Conservation (phyloP, 1,284 basidiomycete genomes). For the Boletus sp. region DNA sequence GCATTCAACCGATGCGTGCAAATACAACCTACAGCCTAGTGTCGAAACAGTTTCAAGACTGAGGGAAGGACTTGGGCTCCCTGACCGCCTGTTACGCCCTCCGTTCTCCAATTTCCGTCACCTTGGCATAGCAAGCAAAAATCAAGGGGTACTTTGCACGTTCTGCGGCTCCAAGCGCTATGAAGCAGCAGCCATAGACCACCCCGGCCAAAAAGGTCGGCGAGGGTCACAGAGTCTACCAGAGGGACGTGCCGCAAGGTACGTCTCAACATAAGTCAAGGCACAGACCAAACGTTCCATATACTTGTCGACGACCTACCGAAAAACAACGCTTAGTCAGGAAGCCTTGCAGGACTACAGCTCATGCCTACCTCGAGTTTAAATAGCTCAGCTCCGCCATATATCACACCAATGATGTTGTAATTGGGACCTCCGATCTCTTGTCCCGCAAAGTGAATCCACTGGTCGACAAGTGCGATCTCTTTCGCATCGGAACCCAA, state of each 20-base stretch:
- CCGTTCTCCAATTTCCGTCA: constrained; percentile 36
- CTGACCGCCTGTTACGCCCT: background rate
- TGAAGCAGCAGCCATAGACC: constrained; percentile 20
- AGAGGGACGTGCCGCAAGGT: constrained; percentile 46
- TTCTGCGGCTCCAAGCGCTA: constrained; percentile 35
- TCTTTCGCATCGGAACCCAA: constrained; percentile 30
- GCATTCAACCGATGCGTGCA: background rate
- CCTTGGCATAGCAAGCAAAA: constrained; percentile 45
- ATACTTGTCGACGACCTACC: constrained; percentile 1
- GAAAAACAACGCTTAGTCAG: background rate
- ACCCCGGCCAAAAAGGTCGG: constrained; percentile 48
- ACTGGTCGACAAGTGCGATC: constrained; percentile 47
- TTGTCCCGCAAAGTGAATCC: constrained; percentile 46
- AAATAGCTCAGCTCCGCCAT: background rate
- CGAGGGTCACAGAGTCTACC: constrained; percentile 53
- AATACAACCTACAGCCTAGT: background rate
- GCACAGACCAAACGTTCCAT: constrained; percentile 20
- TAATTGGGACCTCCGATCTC: constrained; percentile 30
- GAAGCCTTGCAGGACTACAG: no score
- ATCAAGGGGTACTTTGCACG: constrained; percentile 43
- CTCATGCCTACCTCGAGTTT: constrained; percentile 3
- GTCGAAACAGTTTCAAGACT: background rate
- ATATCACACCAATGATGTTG: background rate
- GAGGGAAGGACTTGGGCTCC: background rate
- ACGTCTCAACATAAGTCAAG: constrained; percentile 40